These are phyloP conservation scores for Berkeleyomyces basicola DNA, from an alignment of 2,329 filamentous ascomycete species.

Conservation along the genomic window DNA sequence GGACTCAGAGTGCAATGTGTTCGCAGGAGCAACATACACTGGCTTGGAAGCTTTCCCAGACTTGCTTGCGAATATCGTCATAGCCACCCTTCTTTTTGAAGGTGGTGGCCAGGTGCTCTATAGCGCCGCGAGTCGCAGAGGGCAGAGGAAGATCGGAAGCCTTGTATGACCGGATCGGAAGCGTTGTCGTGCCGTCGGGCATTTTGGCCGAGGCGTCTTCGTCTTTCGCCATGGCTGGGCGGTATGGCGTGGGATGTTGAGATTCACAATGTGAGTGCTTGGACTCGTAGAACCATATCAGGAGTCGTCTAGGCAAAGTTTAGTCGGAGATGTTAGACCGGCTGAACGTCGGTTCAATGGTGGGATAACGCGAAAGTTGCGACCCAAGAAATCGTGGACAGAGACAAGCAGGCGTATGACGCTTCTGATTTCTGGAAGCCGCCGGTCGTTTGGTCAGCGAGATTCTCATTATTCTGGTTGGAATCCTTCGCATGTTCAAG, in stretches of 20 bases:
- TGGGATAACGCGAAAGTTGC: too few species aligned
- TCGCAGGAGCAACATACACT: conserved; percentile 33
- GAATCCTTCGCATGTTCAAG: background rate
- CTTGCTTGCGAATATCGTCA: conserved; percentile 57
- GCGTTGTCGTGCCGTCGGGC: background rate
- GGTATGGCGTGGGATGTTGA: background rate
- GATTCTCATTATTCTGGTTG: background rate
- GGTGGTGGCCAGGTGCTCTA: conserved; percentile 58
- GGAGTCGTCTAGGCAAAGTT: background rate
- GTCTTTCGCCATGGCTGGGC: background rate
- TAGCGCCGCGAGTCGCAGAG: conserved; percentile 53
- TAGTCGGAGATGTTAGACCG: background rate
- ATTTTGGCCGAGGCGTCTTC: background rate
- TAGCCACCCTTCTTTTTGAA: conserved; percentile 82
- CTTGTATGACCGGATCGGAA: conserved; percentile 39
- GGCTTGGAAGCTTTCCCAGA: conserved; percentile 58
- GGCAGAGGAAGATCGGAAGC: conserved; percentile 59
- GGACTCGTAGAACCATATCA: background rate
- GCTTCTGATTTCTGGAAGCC: background rate
- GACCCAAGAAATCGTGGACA: background rate
- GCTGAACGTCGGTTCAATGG: background rate
- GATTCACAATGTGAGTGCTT: background rate
- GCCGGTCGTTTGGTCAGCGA: background rate
- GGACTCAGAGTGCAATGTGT: background rate
- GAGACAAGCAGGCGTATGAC: background rate